Conservation (phyloP, 768 basidiomycete species). For the Psilocybe sp. region DNA sequence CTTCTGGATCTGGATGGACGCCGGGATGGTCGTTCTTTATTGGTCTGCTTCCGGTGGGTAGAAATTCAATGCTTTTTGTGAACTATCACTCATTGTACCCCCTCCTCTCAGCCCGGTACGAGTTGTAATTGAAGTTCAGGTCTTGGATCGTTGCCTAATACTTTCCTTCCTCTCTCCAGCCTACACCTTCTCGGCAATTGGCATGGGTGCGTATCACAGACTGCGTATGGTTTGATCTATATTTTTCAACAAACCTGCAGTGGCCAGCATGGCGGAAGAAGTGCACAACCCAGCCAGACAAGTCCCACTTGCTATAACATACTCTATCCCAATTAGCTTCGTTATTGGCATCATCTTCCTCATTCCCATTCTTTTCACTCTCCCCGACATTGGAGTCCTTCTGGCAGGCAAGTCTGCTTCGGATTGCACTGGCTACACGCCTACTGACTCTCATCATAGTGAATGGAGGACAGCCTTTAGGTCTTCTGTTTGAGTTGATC, state of each 20-base stretch:
- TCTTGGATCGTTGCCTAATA: not conserved
- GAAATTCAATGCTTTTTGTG: not conserved
- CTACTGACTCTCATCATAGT: constrained; percentile 29
- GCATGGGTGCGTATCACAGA: constrained; percentile 46
- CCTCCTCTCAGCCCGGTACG: constrained; percentile 28
- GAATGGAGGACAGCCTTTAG: constrained; percentile 61
- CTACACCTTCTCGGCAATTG: constrained; percentile 57
- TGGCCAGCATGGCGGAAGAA: constrained; percentile 68
- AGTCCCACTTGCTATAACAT: constrained; percentile 53
- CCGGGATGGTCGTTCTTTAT: constrained; percentile 71
- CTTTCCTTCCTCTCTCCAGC: constrained; percentile 20
- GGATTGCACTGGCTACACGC: not conserved
- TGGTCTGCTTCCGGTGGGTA: constrained; percentile 52
- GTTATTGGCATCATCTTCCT: constrained; percentile 52
- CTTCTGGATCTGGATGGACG: constrained; percentile 64
- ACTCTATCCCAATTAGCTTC: constrained; percentile 51
- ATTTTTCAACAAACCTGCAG: constrained; percentile 23
- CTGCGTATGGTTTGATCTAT: not conserved
- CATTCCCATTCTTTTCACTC: constrained; percentile 62
- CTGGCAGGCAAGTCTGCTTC: constrained; percentile 40
- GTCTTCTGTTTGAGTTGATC: constrained; percentile 56
- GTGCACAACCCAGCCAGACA: constrained; percentile 54
- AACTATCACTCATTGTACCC: constrained; percentile 1
- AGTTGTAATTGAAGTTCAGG: not conserved
- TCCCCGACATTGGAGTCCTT: constrained; percentile 54